Base-by-base conservation (phyloP, 2,329 filamentous ascomycete genomes). In the Incumbomyces delicatus region DNA sequence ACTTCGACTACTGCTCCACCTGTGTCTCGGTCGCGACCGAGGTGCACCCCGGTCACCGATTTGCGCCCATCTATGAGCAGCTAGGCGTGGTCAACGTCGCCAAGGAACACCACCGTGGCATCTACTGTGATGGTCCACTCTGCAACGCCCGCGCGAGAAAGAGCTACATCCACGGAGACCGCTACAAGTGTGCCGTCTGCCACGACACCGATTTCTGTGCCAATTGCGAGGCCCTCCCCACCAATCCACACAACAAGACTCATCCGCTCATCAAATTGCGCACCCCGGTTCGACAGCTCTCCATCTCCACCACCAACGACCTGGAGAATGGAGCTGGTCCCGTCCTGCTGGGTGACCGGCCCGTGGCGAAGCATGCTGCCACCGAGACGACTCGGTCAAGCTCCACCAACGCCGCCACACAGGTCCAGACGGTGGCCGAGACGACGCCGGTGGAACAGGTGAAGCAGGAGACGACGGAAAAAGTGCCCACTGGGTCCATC, bases 181-280 rank as follows among this genome's bases (percentile, higher is more conserved):
- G 92, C 53, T 98, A 92, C 77, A 98, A 98, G 79, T 98, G 92
- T 63, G 87, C 90, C 44, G 83, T 98, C 47, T 98, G 92, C 72
- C 76, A 94, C 60, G 89, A 98, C 63, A 83, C 83, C 30, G 92
- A 98, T 67, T 95, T 95, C 71, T 98, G 92, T 64, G 87, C 85
- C 61, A 85, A 78, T 61, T 98, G 92, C 69, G 94, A 98, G 70
- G 87, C 90, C 41, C 81, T 81, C 58, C 92, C 92, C 6, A 73
- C 74, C 53, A 90, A 94, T 65, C 72, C 71, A 17, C 92, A 98
- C 72, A 95, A 96, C 73, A 82, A 81, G 66, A 94, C 89, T n/a
- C 92, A 98, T 60, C 92, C 92, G 22, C 72, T 98, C 57, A 88
- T 98, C 72, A 95, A 95, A 71, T 88, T 98, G 73, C 94, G 87